Evolutionary conservation across 208 protist species (phyloP).

Genomic region (Acanthamoeba divionensis): DNA sequence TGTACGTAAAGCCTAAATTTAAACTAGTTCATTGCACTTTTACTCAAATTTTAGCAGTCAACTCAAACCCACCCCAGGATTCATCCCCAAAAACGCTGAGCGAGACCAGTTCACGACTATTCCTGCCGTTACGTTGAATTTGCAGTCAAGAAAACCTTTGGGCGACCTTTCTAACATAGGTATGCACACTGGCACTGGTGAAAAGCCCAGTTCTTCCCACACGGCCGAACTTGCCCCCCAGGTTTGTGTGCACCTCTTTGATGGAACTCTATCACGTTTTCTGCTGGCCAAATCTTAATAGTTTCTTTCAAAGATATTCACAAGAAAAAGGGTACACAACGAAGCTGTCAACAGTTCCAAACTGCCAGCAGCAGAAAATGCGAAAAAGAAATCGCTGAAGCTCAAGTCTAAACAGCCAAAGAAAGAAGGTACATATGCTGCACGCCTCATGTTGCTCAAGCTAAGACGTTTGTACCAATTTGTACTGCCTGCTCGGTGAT

Average conservation of each 20-base stretch:
- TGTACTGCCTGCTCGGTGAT: too few species aligned
- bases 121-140: not conserved
- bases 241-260: not conserved
- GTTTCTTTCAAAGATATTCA: not conserved
- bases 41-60: too few species aligned
- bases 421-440: too few species aligned
- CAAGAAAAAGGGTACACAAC: not conserved
- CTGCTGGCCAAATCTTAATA: too few species aligned
- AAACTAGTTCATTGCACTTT: too few species aligned
- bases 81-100: too few species aligned
- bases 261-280: not conserved
- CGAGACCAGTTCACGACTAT: not conserved
- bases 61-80: too few species aligned
- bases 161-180: slow-evolving; percentile 8
- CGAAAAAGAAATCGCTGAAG: slow-evolving; percentile 37
- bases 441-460: too few species aligned
- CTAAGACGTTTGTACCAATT: too few species aligned
- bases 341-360: not conserved
- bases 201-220: not conserved
- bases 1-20: not conserved
- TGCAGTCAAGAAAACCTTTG: not conserved
- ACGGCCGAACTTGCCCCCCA: not conserved
- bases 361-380: not conserved
- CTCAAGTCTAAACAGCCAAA: not conserved
- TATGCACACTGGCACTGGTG: not conserved